Conservation (phyloP, 2,329 filamentous ascomycete species). For the Ophiostoma triangulosporum region DNA sequence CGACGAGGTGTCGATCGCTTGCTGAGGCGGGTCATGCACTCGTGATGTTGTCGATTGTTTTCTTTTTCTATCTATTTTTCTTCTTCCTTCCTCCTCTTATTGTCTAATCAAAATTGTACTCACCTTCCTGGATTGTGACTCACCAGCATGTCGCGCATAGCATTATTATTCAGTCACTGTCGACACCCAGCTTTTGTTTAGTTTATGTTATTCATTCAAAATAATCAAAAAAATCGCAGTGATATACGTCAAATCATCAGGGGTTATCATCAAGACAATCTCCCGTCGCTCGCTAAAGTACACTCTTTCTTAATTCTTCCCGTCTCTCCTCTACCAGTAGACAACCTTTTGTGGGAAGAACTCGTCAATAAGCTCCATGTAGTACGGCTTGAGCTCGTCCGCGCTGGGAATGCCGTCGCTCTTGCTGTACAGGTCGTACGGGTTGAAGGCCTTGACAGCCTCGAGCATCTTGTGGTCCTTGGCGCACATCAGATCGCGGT, state of each 20-base stretch:
- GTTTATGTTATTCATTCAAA: no score
- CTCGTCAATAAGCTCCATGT: conserved; percentile 60
- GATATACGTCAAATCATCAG: no score
- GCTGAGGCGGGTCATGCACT: conserved; percentile 1
- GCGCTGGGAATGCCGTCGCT: conserved; percentile 66
- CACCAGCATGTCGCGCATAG: no score
- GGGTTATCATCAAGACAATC: no score
- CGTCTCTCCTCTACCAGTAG: conserved; percentile 39
- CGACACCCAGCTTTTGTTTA: no score
- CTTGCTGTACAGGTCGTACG: conserved; percentile 87
- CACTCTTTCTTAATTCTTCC: not conserved
- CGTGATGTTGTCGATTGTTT: not conserved
- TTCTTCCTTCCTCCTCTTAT: not conserved
- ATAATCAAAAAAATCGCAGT: no score
- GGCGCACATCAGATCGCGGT: conserved; percentile 69
- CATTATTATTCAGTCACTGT: no score
- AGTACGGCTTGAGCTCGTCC: conserved; percentile 69
- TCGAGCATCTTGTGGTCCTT: conserved; percentile 69
- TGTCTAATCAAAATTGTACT: no score
- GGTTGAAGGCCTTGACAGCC: conserved; percentile 77
- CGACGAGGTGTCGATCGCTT: conserved; percentile 5
- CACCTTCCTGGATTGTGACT: no score
- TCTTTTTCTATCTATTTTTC: not conserved
- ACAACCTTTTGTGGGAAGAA: conserved; percentile 57
- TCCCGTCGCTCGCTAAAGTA: not conserved